Conservation (phyloP, 345 rosid genomes). For the Arabis hirsuta region DNA sequence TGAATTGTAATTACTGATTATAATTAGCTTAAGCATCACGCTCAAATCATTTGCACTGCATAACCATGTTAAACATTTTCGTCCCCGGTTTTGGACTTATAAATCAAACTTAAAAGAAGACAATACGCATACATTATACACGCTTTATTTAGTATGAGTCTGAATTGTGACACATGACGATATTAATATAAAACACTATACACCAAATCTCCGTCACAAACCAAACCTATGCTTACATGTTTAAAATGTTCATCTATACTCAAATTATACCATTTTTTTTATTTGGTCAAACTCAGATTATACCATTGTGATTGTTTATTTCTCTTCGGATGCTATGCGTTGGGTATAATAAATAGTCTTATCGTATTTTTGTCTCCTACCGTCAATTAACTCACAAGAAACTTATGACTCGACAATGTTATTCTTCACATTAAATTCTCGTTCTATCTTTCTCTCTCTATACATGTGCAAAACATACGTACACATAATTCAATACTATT, state of each 20-base stretch:
- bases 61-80: too few relatives aligned
- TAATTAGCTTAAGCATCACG: background rate
- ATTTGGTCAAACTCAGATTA: background rate
- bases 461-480: background rate
- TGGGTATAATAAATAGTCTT: background rate
- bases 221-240: background rate
- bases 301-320: background rate
- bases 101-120: too few relatives aligned
- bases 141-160: background rate
- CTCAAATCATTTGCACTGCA: too few relatives aligned
- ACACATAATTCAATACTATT: background rate
- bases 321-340: background rate
- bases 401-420: constrained; percentile 18
- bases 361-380: background rate
- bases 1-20: background rate
- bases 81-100: too few relatives aligned
- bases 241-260: background rate
- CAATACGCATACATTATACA: background rate
- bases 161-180: background rate
- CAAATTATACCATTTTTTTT: background rate
- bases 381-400: constrained; percentile 2
- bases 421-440: constrained; percentile 15
- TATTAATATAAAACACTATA: background rate
- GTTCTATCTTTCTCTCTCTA: background rate
- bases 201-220: background rate